Base-by-base conservation (phyloP, 2,329 filamentous ascomycete genomes). In the Aspergillus fructus region DNA sequence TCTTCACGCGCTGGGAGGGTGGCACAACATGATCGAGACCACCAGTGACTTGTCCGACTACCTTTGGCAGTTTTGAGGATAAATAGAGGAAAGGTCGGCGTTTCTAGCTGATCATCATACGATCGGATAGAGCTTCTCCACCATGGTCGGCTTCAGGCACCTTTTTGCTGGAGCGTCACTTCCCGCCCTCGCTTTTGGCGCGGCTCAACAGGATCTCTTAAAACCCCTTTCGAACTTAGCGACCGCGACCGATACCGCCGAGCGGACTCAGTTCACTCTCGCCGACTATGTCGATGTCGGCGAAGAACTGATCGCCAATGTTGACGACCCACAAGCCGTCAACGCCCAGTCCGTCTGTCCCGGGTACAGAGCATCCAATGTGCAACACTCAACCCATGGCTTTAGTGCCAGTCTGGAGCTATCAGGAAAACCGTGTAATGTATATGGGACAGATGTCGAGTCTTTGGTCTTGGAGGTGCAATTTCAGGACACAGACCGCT, bases 371-470 rank as follows among this genome's bases (percentile, higher is more conserved):
- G 83, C 83, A 2, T 80, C 76, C 2, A 73, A 79, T 59, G 75
- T 86, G 11, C 63, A 77, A 42, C 70, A 78, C 23, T 78, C 74
- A 12, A 63, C 71, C 4, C 68, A 71, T 58, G 83, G 83, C 3
- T 74, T 86, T 51, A 80, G 75, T 2, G 84, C 83, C 7, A 78
- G 74, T 4, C 66, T 86, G 64, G 74, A 65, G 0, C 68, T 86
- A 53, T 82, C 82, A 39, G 84, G 83, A 3, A 63, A 76, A 21
- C 69, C 83, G 30, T 86, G 91, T 77, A 89, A 93, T 71, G 83
- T 85, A 21, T 96, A 93, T 62, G 91, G 91, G 0, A 88, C 81
- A 7, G 91, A 96, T 68, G 77, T 96, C 27, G 80, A 86, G 23
- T 77, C 81, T 4, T 76, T 96, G 49, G 82, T 80, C 37, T 76